phyloP scores from a whole-genome alignment of 192 early-diverging fungal species.

The Backusella circina region DNA sequence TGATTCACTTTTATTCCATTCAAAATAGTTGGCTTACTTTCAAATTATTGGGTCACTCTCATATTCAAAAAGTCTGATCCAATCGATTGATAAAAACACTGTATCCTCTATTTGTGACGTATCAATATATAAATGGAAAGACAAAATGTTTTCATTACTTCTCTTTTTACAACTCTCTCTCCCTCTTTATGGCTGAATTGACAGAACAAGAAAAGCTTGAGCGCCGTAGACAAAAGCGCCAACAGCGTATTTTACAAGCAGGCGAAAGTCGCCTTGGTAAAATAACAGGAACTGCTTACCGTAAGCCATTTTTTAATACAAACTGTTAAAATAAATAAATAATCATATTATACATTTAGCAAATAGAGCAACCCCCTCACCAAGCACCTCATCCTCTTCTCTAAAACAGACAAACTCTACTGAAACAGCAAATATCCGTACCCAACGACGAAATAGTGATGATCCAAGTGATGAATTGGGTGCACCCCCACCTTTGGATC shows the following conservation, averaged over 20 bases:
- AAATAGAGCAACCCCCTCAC: constrained; percentile 1
- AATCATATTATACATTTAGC: neutral
- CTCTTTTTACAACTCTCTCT: no score
- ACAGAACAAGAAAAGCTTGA: constrained; percentile 32
- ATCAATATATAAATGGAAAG: no score
- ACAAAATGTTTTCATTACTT: no score
- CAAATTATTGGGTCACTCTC: no score
- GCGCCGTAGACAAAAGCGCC: constrained; percentile 25
- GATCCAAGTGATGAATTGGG: constrained; percentile 48
- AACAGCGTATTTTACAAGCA: constrained; percentile 24
- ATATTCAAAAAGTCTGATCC: no score
- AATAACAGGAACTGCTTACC: constrained; percentile 34
- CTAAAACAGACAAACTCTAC: neutral
- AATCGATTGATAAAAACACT: no score
- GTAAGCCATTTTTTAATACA: constrained; percentile 4
- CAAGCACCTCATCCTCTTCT: constrained; percentile 8
- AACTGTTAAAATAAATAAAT: no score
- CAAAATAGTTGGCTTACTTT: no score
- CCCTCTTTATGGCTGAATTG: constrained; percentile 30
- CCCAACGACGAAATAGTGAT: constrained; percentile 25
- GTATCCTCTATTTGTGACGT: no score
- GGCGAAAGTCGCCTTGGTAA: constrained; percentile 28
- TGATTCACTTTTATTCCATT: no score
- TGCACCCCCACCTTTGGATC: constrained; percentile 25
- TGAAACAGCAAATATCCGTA: neutral